These are phyloP conservation scores for Nitzschia sp. DNA, from an alignment of 108 stramenopile genomes.

Conservation along the genomic window DNA sequence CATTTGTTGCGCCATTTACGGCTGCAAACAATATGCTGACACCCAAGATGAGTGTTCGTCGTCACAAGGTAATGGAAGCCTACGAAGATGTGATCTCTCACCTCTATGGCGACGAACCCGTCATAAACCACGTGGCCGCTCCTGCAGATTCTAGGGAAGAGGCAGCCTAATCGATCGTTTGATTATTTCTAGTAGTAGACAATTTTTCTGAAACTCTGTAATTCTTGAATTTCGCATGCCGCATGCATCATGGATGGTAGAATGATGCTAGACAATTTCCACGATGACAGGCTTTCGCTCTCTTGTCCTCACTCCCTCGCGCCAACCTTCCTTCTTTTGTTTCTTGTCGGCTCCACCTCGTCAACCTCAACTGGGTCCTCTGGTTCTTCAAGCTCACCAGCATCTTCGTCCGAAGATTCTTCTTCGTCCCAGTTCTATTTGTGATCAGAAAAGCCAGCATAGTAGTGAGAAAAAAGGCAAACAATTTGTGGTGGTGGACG, in stretches of 20 bases:
- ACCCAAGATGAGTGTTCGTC: conserved; percentile 91
- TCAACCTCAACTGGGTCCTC: conserved; percentile 8
- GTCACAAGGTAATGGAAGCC: conserved; percentile 85
- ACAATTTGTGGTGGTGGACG: too few species aligned
- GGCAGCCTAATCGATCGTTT: neutral
- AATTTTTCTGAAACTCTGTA: too few species aligned
- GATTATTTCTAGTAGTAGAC: neutral
- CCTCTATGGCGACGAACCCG: conserved; percentile 64
- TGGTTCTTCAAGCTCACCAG: conserved; percentile 81
- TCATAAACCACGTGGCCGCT: neutral
- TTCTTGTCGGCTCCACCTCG: neutral
- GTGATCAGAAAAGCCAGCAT: too few species aligned
- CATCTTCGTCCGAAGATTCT: conserved; percentile 52
- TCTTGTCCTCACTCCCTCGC: neutral
- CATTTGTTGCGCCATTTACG: conserved; percentile 91
- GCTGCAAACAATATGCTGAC: conserved; percentile 91
- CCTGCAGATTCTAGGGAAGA: neutral
- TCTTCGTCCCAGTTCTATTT: conserved; percentile 81
- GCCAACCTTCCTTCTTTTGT: conserved; percentile 18
- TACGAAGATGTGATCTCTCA: conserved; percentile 69
- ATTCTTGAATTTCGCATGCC: too few species aligned
- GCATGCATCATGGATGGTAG: too few species aligned
- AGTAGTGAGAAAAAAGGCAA: too few species aligned
- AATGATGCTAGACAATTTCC: too few species aligned
- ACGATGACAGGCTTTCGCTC: too few species aligned